These are phyloP conservation scores for Ceriops tagal DNA, from an alignment of 345 rosid species.

Conservation along the genomic window DNA sequence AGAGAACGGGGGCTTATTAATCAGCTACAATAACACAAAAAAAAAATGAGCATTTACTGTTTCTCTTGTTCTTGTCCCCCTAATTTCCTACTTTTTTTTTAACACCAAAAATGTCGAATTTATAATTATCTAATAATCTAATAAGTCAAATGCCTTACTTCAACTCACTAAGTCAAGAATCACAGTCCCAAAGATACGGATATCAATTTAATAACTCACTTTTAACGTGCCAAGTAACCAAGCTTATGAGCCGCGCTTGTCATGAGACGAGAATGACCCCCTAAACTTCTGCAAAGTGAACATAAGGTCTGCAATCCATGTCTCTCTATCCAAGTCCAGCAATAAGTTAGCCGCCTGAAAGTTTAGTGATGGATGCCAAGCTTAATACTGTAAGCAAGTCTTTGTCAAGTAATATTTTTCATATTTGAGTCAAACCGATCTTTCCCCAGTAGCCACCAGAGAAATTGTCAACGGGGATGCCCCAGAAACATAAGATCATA, in stretches of 20 bases:
- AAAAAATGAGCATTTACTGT: too few relatives aligned
- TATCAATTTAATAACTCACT: conserved; percentile 47
- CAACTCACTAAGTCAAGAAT: conserved; percentile 53
- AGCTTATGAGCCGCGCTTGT: conserved; percentile 55
- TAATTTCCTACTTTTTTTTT: conserved; percentile 5
- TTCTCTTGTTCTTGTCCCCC: too few relatives aligned
- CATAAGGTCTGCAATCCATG: conserved; percentile 47
- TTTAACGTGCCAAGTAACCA: conserved; percentile 38
- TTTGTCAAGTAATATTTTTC: conserved; percentile 45
- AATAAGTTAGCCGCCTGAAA: conserved; percentile 53
- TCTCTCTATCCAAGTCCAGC: conserved; percentile 44
- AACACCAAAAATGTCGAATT: conserved; percentile 50
- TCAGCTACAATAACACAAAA: too few relatives aligned
- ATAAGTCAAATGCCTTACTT: conserved; percentile 39
- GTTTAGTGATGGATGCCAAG: conserved; percentile 60
- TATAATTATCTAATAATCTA: conserved; percentile 34
- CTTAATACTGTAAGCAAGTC: conserved; percentile 52
- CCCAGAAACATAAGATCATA: conserved; percentile 55
- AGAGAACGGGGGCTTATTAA: too few relatives aligned
- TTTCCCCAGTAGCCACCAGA: conserved; percentile 12
- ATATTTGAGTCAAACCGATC: conserved; percentile 45
- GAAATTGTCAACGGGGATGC: conserved; percentile 46
- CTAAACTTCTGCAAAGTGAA: conserved; percentile 43
- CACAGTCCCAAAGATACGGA: conserved; percentile 43
- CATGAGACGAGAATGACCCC: conserved; percentile 58